phyloP scores from a whole-genome alignment of 768 basidiomycete genomes.

The Phlebiopsis gigantea region DNA sequence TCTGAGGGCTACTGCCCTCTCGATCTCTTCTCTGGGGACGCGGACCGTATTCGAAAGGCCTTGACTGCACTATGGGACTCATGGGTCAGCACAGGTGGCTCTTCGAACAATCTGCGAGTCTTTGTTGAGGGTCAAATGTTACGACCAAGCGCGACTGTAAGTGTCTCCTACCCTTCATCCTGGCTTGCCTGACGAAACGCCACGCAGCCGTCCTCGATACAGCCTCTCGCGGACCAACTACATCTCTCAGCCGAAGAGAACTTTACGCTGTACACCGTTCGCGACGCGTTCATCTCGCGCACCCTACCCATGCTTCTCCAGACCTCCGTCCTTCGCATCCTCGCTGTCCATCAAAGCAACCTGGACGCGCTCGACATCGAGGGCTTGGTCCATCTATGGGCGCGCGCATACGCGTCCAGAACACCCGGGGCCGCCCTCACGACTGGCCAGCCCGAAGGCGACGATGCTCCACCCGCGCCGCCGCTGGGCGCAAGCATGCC shows the following conservation, averaged over 20 bases:
- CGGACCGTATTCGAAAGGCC: constrained; percentile 55
- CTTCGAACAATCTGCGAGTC: constrained; percentile 77
- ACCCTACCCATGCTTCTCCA: constrained; percentile 44
- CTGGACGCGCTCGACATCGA: constrained; percentile 86
- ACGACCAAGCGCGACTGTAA: constrained; percentile 51
- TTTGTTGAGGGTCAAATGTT: constrained; percentile 65
- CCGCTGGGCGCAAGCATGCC: constrained; percentile 17
- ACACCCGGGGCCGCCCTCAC: neutral
- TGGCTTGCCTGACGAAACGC: neutral
- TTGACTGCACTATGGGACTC: constrained; percentile 64
- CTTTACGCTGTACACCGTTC: constrained; percentile 24
- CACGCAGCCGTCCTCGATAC: constrained; percentile 14
- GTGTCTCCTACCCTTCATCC: neutral
- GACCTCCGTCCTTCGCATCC: constrained; percentile 46
- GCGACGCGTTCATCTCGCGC: constrained; percentile 45
- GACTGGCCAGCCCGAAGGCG: neutral
- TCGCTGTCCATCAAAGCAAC: constrained; percentile 62
- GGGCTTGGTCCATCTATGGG: constrained; percentile 44
- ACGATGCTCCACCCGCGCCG: constrained; percentile 2
- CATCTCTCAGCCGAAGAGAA: neutral
- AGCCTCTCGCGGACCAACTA: constrained; percentile 18
- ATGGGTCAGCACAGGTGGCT: constrained; percentile 63
- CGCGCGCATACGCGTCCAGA: constrained; percentile 2
- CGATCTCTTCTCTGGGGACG: constrained; percentile 78
- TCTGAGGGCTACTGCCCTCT: constrained; percentile 74